phyloP scores from a whole-genome alignment of 768 basidiomycete species.

The Serendipita indica region DNA sequence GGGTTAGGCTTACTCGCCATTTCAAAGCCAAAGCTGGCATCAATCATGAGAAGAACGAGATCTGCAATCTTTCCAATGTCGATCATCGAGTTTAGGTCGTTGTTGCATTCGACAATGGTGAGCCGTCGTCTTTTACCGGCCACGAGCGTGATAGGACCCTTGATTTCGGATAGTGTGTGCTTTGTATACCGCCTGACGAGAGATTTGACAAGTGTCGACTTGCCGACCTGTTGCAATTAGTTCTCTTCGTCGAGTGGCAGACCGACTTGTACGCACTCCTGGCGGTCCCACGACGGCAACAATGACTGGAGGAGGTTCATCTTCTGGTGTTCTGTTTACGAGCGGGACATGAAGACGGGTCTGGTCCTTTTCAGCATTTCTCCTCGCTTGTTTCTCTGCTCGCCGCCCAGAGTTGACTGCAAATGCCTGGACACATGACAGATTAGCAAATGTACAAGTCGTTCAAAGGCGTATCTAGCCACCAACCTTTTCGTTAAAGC shows the following conservation, averaged over 20 bases:
- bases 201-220: conserved; percentile 83
- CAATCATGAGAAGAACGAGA: conserved; percentile 91
- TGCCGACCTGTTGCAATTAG: conserved; percentile 42
- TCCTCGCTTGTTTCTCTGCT: conserved; percentile 76
- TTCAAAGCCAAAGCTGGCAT: conserved; percentile 95
- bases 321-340: conserved; percentile 85
- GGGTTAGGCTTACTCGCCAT: conserved; percentile 49
- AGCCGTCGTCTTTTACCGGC: conserved; percentile 82
- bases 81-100: conserved; percentile 96
- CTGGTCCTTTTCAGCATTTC: conserved; percentile 88
- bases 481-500: conserved; percentile 18
- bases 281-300: conserved; percentile 92
- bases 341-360: conserved; percentile 91
- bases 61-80: conserved; percentile 96
- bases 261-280: conserved; percentile 34
- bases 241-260: not conserved
- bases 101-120: conserved; percentile 97
- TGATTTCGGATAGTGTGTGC: conserved; percentile 75
- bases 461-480: not conserved
- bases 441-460: not conserved
- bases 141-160: conserved; percentile 90
- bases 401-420: conserved; percentile 80
- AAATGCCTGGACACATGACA: conserved; percentile 47
- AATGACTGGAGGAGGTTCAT: conserved; percentile 82
- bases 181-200: conserved; percentile 88